Evolutionary conservation across 345 rosid species (phyloP).

Genomic region (Bruguiera gymnorhiza): DNA sequence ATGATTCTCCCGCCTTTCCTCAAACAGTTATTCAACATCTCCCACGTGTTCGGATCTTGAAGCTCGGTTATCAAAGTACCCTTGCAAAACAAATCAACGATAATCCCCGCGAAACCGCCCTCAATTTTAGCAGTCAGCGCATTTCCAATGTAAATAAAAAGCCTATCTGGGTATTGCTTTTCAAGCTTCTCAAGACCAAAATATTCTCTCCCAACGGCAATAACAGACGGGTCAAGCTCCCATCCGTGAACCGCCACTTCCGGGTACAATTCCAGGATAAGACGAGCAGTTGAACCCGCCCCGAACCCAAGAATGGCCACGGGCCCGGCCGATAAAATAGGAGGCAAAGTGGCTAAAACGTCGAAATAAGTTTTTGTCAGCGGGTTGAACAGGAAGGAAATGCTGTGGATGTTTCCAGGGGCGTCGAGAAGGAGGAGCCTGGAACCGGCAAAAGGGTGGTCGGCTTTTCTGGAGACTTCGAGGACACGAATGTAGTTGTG

Average conservation of each 20-base stretch:
- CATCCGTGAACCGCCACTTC: conserved; percentile 62
- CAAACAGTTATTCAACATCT: conserved; percentile 47
- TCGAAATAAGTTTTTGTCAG: conserved; percentile 79
- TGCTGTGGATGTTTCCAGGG: conserved; percentile 91
- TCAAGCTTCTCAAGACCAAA: conserved; percentile 70
- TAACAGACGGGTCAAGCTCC: conserved; percentile 88
- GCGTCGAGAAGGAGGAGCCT: conserved; percentile 76
- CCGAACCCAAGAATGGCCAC: conserved; percentile 82
- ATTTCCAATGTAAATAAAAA: conserved; percentile 63
- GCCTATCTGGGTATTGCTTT: conserved; percentile 47
- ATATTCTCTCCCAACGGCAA: conserved; percentile 70
- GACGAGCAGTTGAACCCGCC: conserved; percentile 70
- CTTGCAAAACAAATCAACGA: conserved; percentile 66
- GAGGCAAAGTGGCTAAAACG: conserved; percentile 77
- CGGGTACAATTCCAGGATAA: conserved; percentile 68
- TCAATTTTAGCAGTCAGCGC: conserved; percentile 51
- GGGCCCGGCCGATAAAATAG: conserved; percentile 67
- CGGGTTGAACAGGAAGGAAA: conserved; percentile 63
- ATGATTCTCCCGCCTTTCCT: conserved; percentile 64
- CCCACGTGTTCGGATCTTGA: conserved; percentile 76
- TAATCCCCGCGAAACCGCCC: conserved; percentile 57
- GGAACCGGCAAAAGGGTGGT: conserved; percentile 72
- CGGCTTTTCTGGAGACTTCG: conserved; percentile 57
- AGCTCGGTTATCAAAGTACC: conserved; percentile 81
- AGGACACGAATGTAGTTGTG: conserved; percentile 79